A percentile compares a stretch with the other conserved stretches of the same genome.
phyloP scores from a whole-genome alignment of 371 early-diverging fungal species.

The Lichtheimia hyalospora region DNA sequence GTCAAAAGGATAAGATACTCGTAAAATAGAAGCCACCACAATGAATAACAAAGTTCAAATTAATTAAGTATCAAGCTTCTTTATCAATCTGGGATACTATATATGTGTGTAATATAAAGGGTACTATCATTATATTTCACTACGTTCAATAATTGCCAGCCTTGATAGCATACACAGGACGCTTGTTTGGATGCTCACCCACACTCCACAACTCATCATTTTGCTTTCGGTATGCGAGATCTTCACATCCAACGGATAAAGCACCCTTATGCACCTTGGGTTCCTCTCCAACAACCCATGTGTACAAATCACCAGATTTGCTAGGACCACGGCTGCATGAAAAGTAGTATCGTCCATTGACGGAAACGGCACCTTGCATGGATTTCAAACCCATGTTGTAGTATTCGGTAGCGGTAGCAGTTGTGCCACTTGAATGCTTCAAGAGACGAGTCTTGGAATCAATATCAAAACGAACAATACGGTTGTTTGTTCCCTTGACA shows the following conservation, averaged over 20 bases:
- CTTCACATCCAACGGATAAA: neutral
- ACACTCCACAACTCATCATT: constrained; percentile 3
- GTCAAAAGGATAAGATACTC: too few relatives aligned
- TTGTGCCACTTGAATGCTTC: constrained; percentile 3
- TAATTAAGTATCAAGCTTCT: too few relatives aligned
- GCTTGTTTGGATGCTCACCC: constrained; percentile 2
- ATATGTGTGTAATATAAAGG: too few relatives aligned
- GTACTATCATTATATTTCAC: neutral
- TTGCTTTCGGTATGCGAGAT: constrained; percentile 8
- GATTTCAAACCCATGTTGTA: constrained; percentile 4
- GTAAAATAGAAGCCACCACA: too few relatives aligned
- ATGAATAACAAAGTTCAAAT: too few relatives aligned
- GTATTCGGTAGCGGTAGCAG: constrained; percentile 3
- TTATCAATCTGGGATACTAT: too few relatives aligned
- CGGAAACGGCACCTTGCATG: constrained; percentile 5
- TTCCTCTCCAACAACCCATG: constrained; percentile 3
- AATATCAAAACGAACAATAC: constrained; percentile 11
- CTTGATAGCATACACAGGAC: constrained; percentile 7
- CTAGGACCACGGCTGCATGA: constrained; percentile 2
- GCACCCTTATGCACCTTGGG: neutral
- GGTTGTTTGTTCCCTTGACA: neutral
- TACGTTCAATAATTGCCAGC: constrained; percentile 1
- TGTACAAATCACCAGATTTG: constrained; percentile 1
- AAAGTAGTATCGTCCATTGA: constrained; percentile 8
- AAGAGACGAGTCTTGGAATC: constrained; percentile 5